A percentile compares a stretch with the other conserved stretches of the same genome.
Evolutionary conservation across 2,329 filamentous ascomycete genomes (phyloP).

Genomic region (Orbilia blumenaviensis): DNA sequence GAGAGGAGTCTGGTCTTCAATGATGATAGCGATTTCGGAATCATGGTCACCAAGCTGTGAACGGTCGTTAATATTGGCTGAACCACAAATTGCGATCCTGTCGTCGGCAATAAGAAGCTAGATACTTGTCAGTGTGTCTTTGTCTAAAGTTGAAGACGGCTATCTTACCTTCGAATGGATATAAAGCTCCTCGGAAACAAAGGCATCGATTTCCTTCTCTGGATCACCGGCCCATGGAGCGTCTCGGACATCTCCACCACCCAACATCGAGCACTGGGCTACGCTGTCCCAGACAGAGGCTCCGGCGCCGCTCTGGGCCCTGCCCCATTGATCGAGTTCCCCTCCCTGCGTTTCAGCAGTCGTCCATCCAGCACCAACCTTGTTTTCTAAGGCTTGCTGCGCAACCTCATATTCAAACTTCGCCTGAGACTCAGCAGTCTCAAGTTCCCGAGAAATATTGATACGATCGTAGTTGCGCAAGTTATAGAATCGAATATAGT

Average conservation of each 20-base stretch:
- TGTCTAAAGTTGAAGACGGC: neutral
- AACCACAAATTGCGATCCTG: conserved; percentile 81
- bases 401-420: conserved; percentile 73
- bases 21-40: conserved; percentile 87
- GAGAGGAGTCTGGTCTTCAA: conserved; percentile 78
- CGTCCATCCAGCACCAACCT: conserved; percentile 60
- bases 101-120: conserved; percentile 82
- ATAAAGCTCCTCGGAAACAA: conserved; percentile 71
- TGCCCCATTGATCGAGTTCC: conserved; percentile 77
- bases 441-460: conserved; percentile 73
- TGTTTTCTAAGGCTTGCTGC: conserved; percentile 60
- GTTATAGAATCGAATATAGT: conserved; percentile 86
- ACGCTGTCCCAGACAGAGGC: conserved; percentile 77
- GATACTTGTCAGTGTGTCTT: conserved; percentile 49
- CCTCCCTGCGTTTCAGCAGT: conserved; percentile 59
- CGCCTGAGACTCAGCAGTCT: conserved; percentile 69
- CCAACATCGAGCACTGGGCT: conserved; percentile 82
- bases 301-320: conserved; percentile 66
- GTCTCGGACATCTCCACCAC: conserved; percentile 73
- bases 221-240: conserved; percentile 68
- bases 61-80: conserved; percentile 73
- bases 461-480: conserved; percentile 84
- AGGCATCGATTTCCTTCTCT: conserved; percentile 69
- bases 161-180: conserved; percentile 70
- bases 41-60: conserved; percentile 86